Base-by-base conservation (phyloP, 2,329 filamentous ascomycete species). In the Cadophora sp. region DNA sequence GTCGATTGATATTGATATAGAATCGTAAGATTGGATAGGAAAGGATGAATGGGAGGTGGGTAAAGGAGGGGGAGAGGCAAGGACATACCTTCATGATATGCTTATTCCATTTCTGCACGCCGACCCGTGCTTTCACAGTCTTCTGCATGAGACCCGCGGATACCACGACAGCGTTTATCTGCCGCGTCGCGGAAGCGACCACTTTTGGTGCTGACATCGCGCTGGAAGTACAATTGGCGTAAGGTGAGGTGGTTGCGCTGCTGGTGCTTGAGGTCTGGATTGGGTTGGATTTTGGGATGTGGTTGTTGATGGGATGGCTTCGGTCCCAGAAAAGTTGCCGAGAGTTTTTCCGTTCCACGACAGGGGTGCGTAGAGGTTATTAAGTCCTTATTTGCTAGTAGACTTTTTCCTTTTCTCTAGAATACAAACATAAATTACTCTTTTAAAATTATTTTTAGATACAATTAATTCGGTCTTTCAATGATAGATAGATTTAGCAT, bases 81-180 rank as follows among this genome's bases (percentile, higher is more conserved):
- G 30, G 13, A 73, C 55, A 63, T 77, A 92, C 91, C 84, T 95
- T 95, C 77, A 89, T 84, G 64, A 95, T 85, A 69, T 85, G 83
- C 67, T 84, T 85, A 77, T 94, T 91, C 89, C 90, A 95, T 76
- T 87, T 85, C 76, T 89, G 87, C 16, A 84, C 86, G 61, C 90
- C 89, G 16, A 94, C 84, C 71, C 89, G 87, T 69, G 94, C 92
- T 80, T 92, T 94, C 66, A 94, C 91, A 2, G 91, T 94, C 80
- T 90, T 92, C 67, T 88, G 81, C 90, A 94, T 94, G 67, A 89
- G 84, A 22, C 92, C 92, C 7, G 91, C 88, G 50, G 91, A 93
- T 59, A 94, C 87, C 27, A 95, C 92, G 48, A 95, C 87, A 69
- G 75, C 76, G 58, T 65, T 68, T 20, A 68, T 68, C 59, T 68